phyloP scores from a whole-genome alignment of 2,329 filamentous ascomycete genomes.

The Aspergillus sp. region DNA sequence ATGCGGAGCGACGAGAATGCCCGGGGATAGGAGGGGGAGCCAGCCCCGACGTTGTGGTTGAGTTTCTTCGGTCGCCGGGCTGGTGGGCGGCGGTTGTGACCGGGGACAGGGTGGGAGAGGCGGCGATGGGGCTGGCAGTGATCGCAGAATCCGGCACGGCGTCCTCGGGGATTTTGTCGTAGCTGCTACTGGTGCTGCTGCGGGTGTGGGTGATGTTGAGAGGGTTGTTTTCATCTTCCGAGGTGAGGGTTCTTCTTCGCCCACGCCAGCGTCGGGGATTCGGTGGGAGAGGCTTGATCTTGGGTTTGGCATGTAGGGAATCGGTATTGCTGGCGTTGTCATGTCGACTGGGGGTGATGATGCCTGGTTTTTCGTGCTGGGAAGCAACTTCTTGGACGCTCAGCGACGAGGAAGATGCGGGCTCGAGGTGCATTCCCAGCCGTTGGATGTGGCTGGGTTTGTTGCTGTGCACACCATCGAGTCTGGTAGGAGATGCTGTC shows the following conservation, averaged over 20 bases:
- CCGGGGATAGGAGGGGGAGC: slow-evolving; percentile 24
- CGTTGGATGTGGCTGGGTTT: slow-evolving; percentile 27
- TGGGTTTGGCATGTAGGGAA: slow-evolving; percentile 24
- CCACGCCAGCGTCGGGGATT: slow-evolving; percentile 45
- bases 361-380: slow-evolving; percentile 77
- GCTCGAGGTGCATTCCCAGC: slow-evolving; percentile 69
- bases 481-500: slow-evolving; percentile 44
- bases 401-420: slow-evolving; percentile 68
- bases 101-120: neutral
- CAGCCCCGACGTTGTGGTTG: slow-evolving; percentile 23
- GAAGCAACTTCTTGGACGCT: slow-evolving; percentile 77
- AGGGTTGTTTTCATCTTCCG: slow-evolving; percentile 31
- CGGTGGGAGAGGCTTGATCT: slow-evolving; percentile 42
- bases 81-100: slow-evolving; percentile 5
- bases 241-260: slow-evolving; percentile 25
- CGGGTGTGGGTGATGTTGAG: slow-evolving; percentile 12
- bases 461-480: neutral
- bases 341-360: slow-evolving; percentile 72
- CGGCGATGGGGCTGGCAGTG: slow-evolving; percentile 1
- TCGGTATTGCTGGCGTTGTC: slow-evolving; percentile 27
- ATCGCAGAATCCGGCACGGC: slow-evolving; percentile 12
- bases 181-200: neutral
- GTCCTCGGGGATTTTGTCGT: slow-evolving; percentile 29
- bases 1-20: slow-evolving; percentile 31
- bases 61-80: slow-evolving; percentile 22